These are phyloP conservation scores for Gossypium rotundifolium DNA, from an alignment of 345 rosid genomes.

Conservation along the genomic window DNA sequence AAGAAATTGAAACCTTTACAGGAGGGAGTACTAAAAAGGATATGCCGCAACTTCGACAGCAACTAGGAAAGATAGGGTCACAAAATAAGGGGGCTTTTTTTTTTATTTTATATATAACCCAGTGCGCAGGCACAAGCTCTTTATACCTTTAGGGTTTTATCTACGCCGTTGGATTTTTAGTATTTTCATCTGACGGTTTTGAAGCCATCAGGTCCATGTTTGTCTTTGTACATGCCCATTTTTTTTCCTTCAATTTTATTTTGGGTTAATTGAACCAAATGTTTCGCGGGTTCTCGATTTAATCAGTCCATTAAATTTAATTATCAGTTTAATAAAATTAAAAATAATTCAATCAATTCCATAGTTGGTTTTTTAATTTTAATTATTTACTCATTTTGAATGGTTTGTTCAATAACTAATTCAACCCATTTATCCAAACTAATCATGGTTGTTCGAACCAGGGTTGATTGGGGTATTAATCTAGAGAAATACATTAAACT, in stretches of 20 bases:
- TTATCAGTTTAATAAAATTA: too few relatives aligned
- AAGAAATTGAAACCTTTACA: neutral
- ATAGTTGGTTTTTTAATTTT: too few relatives aligned
- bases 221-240: neutral
- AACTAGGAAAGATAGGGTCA: neutral
- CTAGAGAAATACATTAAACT: too few relatives aligned
- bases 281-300: too few relatives aligned
- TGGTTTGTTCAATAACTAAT: rapidly evolving
- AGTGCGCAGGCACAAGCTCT: neutral
- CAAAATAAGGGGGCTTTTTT: neutral
- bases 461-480: too few relatives aligned
- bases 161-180: neutral
- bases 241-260: neutral
- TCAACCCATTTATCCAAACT: too few relatives aligned
- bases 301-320: too few relatives aligned
- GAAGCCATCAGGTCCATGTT: neutral
- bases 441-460: too few relatives aligned
- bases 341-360: too few relatives aligned
- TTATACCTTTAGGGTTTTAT: conserved; percentile 1
- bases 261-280: too few relatives aligned
- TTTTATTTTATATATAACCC: neutral
- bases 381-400: too few relatives aligned
- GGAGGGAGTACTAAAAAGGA: neutral
- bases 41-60: neutral
- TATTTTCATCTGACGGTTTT: neutral